A percentile compares a stretch with the other conserved stretches of the same genome.
Conservation (phyloP, 2,329 filamentous ascomycete species). For the Dothideomycetes sp. region DNA sequence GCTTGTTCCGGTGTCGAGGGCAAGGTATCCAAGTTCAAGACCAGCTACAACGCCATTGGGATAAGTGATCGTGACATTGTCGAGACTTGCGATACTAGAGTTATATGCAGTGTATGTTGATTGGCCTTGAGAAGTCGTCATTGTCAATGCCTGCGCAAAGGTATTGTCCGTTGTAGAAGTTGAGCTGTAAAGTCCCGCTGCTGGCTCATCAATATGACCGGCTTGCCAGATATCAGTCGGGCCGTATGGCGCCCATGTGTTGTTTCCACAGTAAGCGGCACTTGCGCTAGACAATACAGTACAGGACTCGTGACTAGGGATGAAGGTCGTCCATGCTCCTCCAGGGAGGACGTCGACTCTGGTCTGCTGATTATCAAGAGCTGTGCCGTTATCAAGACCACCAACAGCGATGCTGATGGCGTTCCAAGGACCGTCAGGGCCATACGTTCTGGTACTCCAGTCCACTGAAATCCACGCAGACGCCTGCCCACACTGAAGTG, state of each 20-base stretch:
- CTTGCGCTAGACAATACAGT: no score
- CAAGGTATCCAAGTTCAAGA: slow-evolving; percentile 7
- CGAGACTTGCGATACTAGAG: not conserved
- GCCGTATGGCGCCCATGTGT: no score
- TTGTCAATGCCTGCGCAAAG: not conserved
- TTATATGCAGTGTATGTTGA: not conserved
- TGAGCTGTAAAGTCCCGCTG: no score
- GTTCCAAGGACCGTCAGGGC: slow-evolving; percentile 3
- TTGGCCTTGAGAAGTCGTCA: not conserved
- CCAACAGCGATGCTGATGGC: slow-evolving; percentile 2
- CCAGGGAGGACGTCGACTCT: not conserved
- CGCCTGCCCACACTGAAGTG: no score
- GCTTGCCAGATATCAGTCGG: not conserved
- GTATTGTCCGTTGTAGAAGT: not conserved
- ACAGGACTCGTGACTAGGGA: not conserved
- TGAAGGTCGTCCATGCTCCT: not conserved
- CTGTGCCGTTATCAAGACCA: not conserved
- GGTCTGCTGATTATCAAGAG: not conserved
- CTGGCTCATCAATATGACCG: not conserved
- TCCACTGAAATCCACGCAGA: slow-evolving; percentile 1
- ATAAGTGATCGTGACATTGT: not conserved
- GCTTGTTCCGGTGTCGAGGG: slow-evolving; percentile 1
- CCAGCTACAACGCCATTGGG: slow-evolving; percentile 2
- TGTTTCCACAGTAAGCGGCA: no score
- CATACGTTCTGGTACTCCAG: slow-evolving; percentile 1